Evolutionary conservation across 306 rosid genomes (phyloP), one percentile per base, ranked within the genome.

Genomic region (Prunus campanulata): DNA sequence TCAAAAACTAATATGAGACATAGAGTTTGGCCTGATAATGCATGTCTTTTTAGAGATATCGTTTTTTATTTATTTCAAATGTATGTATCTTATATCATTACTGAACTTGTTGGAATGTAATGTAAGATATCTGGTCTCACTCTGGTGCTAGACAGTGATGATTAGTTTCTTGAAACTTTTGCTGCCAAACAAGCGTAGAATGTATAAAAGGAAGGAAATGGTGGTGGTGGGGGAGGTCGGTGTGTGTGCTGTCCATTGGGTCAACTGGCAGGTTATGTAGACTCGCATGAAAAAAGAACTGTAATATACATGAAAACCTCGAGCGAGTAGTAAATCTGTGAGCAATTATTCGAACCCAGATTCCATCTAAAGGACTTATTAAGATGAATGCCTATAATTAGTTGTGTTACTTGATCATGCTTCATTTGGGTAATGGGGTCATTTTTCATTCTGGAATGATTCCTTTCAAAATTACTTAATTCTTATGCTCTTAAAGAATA

Each of bases 401-500:
- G 22, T 39, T 65, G 19, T 65, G 9, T 20, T 56, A 35, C 29
- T 10, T 30, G 25, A n/a, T 52, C 30, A 1, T 50, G 74, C 12
- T 27, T 16, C 22, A 20, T 49, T 49, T 54, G 64, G 48, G 48
- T 20, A n/a, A n/a, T 59, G 66, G 66, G 25, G 12, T 60, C 0
- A 25, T 35, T 71, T 71, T 19, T 52, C 19, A 71, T 54, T 20
- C 30, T 22, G 14, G 15, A 56, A 32, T 2, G 30, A 27, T 56
- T 71, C 59, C 32, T 71, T 71, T 30, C 63, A 42, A 70, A 30
- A 54, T 57, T 39, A 22, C 66, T 56, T 16, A 22, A 30, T 47
- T 42, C 20, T 68, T 56, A 11, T 44, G 68, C 68, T 72, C 59
- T 57, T 57, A 48, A 72, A 57, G 44, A 59, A 49, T 57, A 30